Conservation (phyloP, 805 yeast species). For the Barnettozyma pratensis region DNA sequence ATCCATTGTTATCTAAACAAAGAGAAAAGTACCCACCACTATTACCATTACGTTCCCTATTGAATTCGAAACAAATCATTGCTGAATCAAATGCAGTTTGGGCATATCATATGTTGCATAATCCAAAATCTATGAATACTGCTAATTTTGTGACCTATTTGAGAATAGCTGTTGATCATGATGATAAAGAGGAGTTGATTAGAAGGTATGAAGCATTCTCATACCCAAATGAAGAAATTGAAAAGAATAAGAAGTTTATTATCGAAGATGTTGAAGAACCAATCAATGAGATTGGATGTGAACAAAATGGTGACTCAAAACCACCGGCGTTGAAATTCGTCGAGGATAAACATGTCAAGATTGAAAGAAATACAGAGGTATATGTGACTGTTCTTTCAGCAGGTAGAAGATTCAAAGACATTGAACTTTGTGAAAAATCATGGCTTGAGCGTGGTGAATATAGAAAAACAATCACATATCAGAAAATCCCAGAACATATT, state of each 20-base stretch:
- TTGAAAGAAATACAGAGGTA: constrained; percentile 17
- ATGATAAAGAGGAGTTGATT: constrained; percentile 32
- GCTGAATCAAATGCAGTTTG: constrained; percentile 80
- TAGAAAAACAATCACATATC: constrained; percentile 52
- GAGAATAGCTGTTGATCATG: constrained; percentile 37
- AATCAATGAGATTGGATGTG: constrained; percentile 13
- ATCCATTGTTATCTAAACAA: constrained; percentile 11
- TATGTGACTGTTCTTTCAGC: constrained; percentile 35
- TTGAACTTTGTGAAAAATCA: constrained; percentile 53
- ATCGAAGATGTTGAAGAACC: constrained; percentile 13
- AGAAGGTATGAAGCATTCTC: constrained; percentile 33
- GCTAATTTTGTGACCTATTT: constrained; percentile 47
- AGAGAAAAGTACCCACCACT: constrained; percentile 51
- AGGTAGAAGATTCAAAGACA: constrained; percentile 50
- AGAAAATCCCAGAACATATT: constrained; percentile 27
- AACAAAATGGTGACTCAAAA: constrained; percentile 10
- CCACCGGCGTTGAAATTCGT: constrained; percentile 13
- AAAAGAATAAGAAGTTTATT: constrained; percentile 1
- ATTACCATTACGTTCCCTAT: constrained; percentile 50
- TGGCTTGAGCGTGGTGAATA: constrained; percentile 80
- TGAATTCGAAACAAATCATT: constrained; percentile 38
- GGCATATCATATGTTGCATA: constrained; percentile 42
- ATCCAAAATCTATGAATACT: constrained; percentile 38
- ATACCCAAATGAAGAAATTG: constrained; percentile 23
- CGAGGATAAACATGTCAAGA: constrained; percentile 6